A percentile compares a stretch with the other conserved stretches of the same genome.
These are phyloP conservation scores for Vitis rotundifolia DNA, from an alignment of 164 flowering plant genomes.

Conservation along the genomic window DNA sequence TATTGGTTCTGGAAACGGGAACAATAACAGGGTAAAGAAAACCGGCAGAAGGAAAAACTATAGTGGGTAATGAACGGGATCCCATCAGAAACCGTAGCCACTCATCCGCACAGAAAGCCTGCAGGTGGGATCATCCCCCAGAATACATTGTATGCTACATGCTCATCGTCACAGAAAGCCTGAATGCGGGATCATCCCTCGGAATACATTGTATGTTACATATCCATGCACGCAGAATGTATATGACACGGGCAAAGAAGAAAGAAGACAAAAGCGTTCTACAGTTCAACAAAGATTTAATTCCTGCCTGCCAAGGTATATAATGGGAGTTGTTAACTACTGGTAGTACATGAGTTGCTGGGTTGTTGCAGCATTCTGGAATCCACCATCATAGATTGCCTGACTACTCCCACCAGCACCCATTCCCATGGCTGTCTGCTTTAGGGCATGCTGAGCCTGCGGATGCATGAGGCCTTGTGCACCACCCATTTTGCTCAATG, in stretches of 20 bases:
- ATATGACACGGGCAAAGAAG: background rate
- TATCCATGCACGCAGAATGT: too few species aligned
- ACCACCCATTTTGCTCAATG: slow-evolving; percentile 60
- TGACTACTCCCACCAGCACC: slow-evolving; percentile 64
- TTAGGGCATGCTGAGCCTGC: slow-evolving; percentile 58
- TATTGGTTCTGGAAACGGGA: too few species aligned
- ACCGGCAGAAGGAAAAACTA: too few species aligned
- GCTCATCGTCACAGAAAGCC: too few species aligned
- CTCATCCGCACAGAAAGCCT: too few species aligned
- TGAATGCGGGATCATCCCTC: too few species aligned
- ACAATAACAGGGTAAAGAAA: too few species aligned
- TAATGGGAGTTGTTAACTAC: slow-evolving; percentile 17
- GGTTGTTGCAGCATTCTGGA: slow-evolving; percentile 49
- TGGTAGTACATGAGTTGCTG: slow-evolving; percentile 90
- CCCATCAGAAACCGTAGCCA: too few species aligned
- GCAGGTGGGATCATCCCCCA: too few species aligned
- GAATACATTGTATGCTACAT: too few species aligned
- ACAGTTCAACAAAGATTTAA: background rate
- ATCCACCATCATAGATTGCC: slow-evolving; percentile 78
- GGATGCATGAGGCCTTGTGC: slow-evolving; percentile 64
- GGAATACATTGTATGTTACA: too few species aligned
- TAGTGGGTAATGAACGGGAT: too few species aligned
- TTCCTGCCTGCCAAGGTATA: slow-evolving; percentile 6
- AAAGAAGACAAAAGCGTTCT: background rate
- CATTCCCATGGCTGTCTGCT: slow-evolving; percentile 63